A percentile compares a stretch with the other conserved stretches of the same genome.
Evolutionary conservation across 2,329 filamentous ascomycete genomes (phyloP).

Genomic region (Pestalotiopsis fici): DNA sequence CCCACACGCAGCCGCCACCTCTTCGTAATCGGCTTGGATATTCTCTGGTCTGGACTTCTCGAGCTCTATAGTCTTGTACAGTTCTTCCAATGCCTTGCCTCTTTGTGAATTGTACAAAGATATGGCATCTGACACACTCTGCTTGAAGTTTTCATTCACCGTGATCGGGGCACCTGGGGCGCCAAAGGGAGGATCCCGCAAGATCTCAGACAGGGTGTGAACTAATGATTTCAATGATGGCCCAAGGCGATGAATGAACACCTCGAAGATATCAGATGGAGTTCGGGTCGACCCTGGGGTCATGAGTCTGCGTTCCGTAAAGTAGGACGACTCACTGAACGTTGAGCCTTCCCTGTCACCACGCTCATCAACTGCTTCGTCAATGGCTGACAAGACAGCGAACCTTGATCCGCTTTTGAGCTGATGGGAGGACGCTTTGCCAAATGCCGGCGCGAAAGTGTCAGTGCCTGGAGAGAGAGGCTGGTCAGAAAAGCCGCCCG

Average conservation of each 20-base stretch:
- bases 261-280: slow-evolving; percentile 83
- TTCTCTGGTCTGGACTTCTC: slow-evolving; percentile 68
- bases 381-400: slow-evolving; percentile 58
- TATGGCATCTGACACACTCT: slow-evolving; percentile 79
- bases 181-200: slow-evolving; percentile 84
- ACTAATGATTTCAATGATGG: slow-evolving; percentile 97
- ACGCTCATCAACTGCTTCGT: slow-evolving; percentile 61
- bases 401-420: slow-evolving; percentile 41
- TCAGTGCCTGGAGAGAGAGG: slow-evolving; percentile 30
- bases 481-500: slow-evolving; percentile 29
- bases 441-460: slow-evolving; percentile 22
- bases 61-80: slow-evolving; percentile 81
- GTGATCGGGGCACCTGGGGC: slow-evolving; percentile 67
- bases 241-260: slow-evolving; percentile 86
- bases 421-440: slow-evolving; percentile 19
- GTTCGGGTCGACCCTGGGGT: slow-evolving; percentile 45
- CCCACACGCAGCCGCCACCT: slow-evolving; percentile 95
- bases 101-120: slow-evolving; percentile 76
- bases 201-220: slow-evolving; percentile 83
- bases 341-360: slow-evolving; percentile 45
- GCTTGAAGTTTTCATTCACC: slow-evolving; percentile 77
- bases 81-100: slow-evolving; percentile 71
- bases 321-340: slow-evolving; percentile 6
- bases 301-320: slow-evolving; percentile 10
- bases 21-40: slow-evolving; percentile 90